Percentiles rank a stretch among this genome's conserved stretches.
These are phyloP conservation scores for Elsinoe arachidis DNA, from an alignment of 2,329 filamentous ascomycete genomes.

Conservation along the genomic window DNA sequence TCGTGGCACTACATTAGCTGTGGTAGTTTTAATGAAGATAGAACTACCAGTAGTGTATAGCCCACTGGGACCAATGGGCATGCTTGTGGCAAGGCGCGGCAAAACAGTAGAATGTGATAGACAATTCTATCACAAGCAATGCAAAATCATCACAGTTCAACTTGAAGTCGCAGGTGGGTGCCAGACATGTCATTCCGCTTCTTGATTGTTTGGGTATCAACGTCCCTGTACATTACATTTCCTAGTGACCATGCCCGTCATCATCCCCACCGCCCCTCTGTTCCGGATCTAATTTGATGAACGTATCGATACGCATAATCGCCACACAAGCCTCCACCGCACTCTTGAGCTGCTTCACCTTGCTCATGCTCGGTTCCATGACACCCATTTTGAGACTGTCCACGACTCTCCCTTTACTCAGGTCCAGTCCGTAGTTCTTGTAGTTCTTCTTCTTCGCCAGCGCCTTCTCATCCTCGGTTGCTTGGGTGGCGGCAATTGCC, in stretches of 20 bases:
- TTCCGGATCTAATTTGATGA: conserved; percentile 96
- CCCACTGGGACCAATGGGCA: no score
- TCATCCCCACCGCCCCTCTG: conserved; percentile 60
- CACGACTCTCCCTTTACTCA: conserved; percentile 79
- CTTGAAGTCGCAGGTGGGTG: no score
- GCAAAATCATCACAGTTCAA: no score
- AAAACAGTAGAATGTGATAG: no score
- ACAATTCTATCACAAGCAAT: no score
- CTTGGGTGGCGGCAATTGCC: conserved; percentile 14
- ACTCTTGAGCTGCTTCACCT: conserved; percentile 95
- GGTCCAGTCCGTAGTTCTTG: conserved; percentile 95
- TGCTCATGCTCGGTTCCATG: conserved; percentile 94
- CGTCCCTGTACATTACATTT: neutral
- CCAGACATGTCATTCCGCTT: neutral
- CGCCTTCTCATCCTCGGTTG: conserved; percentile 75
- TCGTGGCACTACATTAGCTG: neutral
- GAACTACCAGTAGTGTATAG: no score
- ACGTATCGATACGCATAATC: conserved; percentile 98
- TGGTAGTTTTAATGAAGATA: no score
- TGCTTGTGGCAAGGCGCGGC: neutral
- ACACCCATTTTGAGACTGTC: conserved; percentile 94
- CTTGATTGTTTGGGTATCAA: neutral
- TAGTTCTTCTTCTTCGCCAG: conserved; percentile 92
- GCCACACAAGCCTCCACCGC: conserved; percentile 97
- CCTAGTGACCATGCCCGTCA: conserved; percentile 43